phyloP scores from a whole-genome alignment of 2,329 filamentous ascomycete genomes.

The Colletotrichum sp. region DNA sequence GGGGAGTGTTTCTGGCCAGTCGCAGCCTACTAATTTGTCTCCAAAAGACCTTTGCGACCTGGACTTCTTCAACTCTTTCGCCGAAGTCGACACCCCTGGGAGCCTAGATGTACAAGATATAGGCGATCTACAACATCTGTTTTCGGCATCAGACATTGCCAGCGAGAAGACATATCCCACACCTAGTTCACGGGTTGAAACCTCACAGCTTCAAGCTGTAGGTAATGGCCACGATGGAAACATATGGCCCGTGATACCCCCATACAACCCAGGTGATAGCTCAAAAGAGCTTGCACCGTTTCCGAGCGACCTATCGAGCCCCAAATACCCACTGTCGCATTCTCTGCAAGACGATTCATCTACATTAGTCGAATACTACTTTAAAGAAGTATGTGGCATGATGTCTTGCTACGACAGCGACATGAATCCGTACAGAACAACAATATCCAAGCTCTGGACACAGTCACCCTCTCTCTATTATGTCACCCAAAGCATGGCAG shows the following conservation, averaged over 20 bases:
- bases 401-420: conserved; percentile 70
- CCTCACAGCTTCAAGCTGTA: neutral
- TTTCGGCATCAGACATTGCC: neutral
- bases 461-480: conserved; percentile 23
- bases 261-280: neutral
- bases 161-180: neutral
- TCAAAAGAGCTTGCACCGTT: neutral
- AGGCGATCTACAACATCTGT: neutral
- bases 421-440: conserved; percentile 65
- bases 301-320: neutral
- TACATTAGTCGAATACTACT: conserved; percentile 67
- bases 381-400: conserved; percentile 64
- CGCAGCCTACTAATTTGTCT: neutral
- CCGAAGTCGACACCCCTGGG: neutral
- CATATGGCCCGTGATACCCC: neutral
- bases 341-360: conserved; percentile 39
- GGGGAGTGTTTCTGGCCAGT: too few species aligned
- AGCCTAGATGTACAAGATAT: neutral
- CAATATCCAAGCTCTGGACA: conserved; percentile 53
- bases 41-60: neutral
- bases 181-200: neutral
- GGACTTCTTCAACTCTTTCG: neutral
- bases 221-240: neutral
- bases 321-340: neutral
- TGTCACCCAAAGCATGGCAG: conserved; percentile 28